Evolutionary conservation across 2,329 filamentous ascomycete species (phyloP).

Genomic region (Ophidiomyces ophidiicola): DNA sequence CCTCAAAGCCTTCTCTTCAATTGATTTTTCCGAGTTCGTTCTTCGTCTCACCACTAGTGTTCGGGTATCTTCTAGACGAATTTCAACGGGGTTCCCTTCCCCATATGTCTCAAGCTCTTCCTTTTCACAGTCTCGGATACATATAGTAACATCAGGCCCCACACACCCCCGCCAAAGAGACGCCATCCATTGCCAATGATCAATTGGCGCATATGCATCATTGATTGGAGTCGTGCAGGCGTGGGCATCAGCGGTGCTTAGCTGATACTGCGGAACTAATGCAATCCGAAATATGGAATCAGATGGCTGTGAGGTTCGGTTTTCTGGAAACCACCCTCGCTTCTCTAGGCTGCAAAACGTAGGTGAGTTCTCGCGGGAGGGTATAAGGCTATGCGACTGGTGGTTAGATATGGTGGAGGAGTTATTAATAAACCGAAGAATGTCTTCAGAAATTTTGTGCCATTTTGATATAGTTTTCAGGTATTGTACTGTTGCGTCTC

Average conservation of each 20-base stretch:
- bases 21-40: constrained; percentile 22
- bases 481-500: constrained; percentile 44
- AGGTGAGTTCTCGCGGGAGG: constrained; percentile 21
- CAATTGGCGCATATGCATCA: constrained; percentile 66
- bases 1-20: constrained; percentile 59
- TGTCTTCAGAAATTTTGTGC: constrained; percentile 63
- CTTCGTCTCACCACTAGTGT: constrained; percentile 43
- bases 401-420: constrained; percentile 13
- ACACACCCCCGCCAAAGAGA: constrained; percentile 81
- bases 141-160: constrained; percentile 54
- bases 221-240: constrained; percentile 61
- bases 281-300: constrained; percentile 50
- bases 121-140: constrained; percentile 32
- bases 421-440: constrained; percentile 46
- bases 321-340: not conserved
- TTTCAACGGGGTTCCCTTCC: constrained; percentile 41
- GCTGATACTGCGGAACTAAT: constrained; percentile 65
- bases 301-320: constrained; percentile 11
- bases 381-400: constrained; percentile 17
- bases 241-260: constrained; percentile 64
- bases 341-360: constrained; percentile 18
- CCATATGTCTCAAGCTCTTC: constrained; percentile 34
- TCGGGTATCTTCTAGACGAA: constrained; percentile 38
- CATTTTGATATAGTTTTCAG: constrained; percentile 57
- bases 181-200: constrained; percentile 97